These are phyloP conservation scores for Scedosporium aurantiacum DNA, from an alignment of 2,329 filamentous ascomycete genomes.

Conservation along the genomic window DNA sequence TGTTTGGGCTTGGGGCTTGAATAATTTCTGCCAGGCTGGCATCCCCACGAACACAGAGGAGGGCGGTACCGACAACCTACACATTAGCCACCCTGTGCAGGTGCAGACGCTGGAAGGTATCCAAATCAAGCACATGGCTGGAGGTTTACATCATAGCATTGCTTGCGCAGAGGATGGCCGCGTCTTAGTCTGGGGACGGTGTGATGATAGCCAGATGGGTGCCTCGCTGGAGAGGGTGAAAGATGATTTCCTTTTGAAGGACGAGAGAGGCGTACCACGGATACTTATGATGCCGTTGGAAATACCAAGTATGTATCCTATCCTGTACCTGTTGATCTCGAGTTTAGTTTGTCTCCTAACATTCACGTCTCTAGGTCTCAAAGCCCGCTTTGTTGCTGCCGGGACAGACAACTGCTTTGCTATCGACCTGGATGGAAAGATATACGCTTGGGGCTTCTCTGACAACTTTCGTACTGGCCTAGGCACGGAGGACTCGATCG, in stretches of 20 bases:
- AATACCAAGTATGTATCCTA: slow-evolving; percentile 14
- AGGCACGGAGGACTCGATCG: slow-evolving; percentile 56
- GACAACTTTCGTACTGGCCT: slow-evolving; percentile 71
- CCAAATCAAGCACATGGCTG: slow-evolving; percentile 52
- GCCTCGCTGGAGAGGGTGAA: slow-evolving; percentile 39
- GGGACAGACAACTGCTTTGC: slow-evolving; percentile 67
- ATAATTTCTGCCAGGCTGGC: slow-evolving; percentile 74
- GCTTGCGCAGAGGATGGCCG: slow-evolving; percentile 46
- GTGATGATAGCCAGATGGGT: slow-evolving; percentile 43
- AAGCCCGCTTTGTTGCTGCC: slow-evolving; percentile 36
- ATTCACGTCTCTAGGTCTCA: slow-evolving; percentile 5
- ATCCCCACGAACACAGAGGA: slow-evolving; percentile 44
- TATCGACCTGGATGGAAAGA: slow-evolving; percentile 57
- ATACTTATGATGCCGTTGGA: slow-evolving; percentile 41
- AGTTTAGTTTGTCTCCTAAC: background rate
- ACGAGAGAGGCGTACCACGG: slow-evolving; percentile 50
- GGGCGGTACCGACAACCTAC: slow-evolving; percentile 37
- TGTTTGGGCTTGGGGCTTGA: slow-evolving; percentile 75
- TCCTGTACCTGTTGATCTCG: background rate
- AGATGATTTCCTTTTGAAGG: slow-evolving; percentile 46
- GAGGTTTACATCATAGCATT: slow-evolving; percentile 62
- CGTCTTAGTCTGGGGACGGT: slow-evolving; percentile 49
- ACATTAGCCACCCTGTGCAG: slow-evolving; percentile 55
- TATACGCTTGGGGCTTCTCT: slow-evolving; percentile 72
- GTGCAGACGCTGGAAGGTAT: slow-evolving; percentile 56